These are phyloP conservation scores for Solanum raphanifolium DNA, from an alignment of 257 asterid genomes.

Conservation along the genomic window DNA sequence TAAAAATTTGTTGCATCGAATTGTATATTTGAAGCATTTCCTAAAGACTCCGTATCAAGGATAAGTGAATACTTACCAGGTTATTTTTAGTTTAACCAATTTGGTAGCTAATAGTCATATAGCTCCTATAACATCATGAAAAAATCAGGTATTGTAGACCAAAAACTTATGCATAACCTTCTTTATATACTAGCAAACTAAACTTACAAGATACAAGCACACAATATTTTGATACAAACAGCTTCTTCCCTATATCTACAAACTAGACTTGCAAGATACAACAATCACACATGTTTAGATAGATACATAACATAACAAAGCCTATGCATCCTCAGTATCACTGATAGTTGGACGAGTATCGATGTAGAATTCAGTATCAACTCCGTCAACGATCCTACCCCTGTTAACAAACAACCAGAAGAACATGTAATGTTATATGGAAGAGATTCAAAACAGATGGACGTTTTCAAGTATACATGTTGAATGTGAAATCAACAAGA, in stretches of 20 bases:
- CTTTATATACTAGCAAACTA: background rate
- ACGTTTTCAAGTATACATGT: background rate
- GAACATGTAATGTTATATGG: background rate
- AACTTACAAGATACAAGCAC: background rate
- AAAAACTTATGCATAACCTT: background rate
- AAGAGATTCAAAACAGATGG: background rate
- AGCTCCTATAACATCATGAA: background rate
- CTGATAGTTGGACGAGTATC: slow-evolving; percentile 40
- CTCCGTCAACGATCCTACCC: slow-evolving; percentile 45
- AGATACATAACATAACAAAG: background rate
- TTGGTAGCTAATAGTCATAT: background rate
- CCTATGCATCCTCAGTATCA: slow-evolving; percentile 35
- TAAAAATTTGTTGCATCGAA: background rate
- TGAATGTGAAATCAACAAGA: background rate
- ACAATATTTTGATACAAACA: background rate
- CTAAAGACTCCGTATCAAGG: no score
- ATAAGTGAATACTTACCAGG: no score
- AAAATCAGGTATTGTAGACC: background rate
- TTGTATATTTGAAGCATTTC: background rate
- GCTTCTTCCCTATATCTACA: background rate
- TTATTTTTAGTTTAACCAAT: background rate
- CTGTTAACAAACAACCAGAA: slow-evolving; percentile 23
- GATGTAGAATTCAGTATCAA: slow-evolving; percentile 51
- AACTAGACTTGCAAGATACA: background rate
- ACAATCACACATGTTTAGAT: background rate